These are phyloP conservation scores for Monarda citriodora DNA, from an alignment of 305 asterid genomes.

Conservation along the genomic window DNA sequence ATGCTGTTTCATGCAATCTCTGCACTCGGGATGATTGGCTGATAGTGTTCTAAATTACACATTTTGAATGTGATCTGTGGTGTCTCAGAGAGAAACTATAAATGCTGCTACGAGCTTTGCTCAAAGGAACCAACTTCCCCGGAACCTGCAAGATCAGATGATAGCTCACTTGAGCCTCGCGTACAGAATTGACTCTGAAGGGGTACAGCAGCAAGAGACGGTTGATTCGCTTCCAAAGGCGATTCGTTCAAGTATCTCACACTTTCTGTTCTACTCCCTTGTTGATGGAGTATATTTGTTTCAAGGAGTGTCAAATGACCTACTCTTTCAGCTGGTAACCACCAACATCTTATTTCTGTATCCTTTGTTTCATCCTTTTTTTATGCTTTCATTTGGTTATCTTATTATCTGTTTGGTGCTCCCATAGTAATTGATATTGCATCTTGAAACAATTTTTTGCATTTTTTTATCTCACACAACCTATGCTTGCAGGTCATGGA, in stretches of 20 bases:
- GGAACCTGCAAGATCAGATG: conserved; percentile 76
- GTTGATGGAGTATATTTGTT: conserved; percentile 74
- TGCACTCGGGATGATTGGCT: background rate
- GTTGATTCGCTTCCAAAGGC: conserved; percentile 86
- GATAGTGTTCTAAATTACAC: background rate
- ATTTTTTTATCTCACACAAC: background rate
- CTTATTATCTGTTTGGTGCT: too few species aligned
- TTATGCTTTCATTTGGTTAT: too few species aligned
- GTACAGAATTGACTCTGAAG: conserved; percentile 76
- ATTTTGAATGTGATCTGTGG: conserved; percentile 4
- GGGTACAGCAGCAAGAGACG: conserved; percentile 82
- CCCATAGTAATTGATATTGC: background rate
- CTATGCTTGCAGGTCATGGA: conserved; percentile 51
- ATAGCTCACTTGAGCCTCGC: conserved; percentile 72
- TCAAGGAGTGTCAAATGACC: conserved; percentile 74
- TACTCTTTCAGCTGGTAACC: conserved; percentile 85
- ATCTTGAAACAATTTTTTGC: background rate
- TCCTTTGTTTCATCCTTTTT: background rate
- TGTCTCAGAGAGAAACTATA: conserved; percentile 67
- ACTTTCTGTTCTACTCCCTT: conserved; percentile 59
- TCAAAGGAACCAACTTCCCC: conserved; percentile 67
- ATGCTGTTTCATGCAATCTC: background rate
- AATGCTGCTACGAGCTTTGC: conserved; percentile 82
- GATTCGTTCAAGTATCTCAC: conserved; percentile 70
- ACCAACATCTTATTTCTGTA: background rate